These are phyloP conservation scores for Pilasporangium apinafurcum DNA, from an alignment of 352 stramenopile species.

Conservation along the genomic window DNA sequence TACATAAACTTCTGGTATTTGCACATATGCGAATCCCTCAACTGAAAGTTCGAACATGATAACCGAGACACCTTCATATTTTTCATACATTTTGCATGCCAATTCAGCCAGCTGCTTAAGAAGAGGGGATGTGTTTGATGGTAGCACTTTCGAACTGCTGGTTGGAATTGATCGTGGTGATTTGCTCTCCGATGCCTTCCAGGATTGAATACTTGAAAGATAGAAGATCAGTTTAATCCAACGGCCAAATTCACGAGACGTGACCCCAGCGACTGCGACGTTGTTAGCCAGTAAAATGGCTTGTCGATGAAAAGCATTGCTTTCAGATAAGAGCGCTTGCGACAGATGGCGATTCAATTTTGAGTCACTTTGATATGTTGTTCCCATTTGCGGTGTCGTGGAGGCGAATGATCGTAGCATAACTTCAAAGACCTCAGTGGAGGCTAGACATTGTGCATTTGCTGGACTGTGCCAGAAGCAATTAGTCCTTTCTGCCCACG, in stretches of 20 bases:
- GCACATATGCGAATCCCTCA: slow-evolving; percentile 60
- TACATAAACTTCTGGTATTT: slow-evolving; percentile 53
- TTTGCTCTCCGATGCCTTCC: not conserved
- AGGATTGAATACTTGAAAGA: not conserved
- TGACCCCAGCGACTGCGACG: not conserved
- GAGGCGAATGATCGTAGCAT: slow-evolving; percentile 24
- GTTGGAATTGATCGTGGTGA: not conserved
- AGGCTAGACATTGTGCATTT: slow-evolving; percentile 15
- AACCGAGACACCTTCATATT: too few species aligned
- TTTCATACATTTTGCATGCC: too few species aligned
- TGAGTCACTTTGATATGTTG: not conserved
- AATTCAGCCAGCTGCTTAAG: slow-evolving; percentile 6
- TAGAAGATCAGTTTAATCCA: slow-evolving; percentile 7
- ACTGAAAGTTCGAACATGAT: slow-evolving; percentile 43
- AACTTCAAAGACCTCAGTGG: slow-evolving; percentile 10
- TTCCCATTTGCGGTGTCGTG: not conserved
- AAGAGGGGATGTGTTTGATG: not conserved
- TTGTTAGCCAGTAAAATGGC: not conserved
- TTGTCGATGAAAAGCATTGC: slow-evolving; percentile 7
- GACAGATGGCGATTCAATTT: slow-evolving; percentile 1
- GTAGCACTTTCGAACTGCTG: not conserved
- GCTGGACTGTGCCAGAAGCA: slow-evolving; percentile 11
- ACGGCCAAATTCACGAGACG: slow-evolving; percentile 5
- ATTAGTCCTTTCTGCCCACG: too few species aligned
- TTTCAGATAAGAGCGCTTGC: slow-evolving; percentile 17